phyloP scores from a whole-genome alignment of 768 basidiomycete genomes.

The Amanita subjunquillea region DNA sequence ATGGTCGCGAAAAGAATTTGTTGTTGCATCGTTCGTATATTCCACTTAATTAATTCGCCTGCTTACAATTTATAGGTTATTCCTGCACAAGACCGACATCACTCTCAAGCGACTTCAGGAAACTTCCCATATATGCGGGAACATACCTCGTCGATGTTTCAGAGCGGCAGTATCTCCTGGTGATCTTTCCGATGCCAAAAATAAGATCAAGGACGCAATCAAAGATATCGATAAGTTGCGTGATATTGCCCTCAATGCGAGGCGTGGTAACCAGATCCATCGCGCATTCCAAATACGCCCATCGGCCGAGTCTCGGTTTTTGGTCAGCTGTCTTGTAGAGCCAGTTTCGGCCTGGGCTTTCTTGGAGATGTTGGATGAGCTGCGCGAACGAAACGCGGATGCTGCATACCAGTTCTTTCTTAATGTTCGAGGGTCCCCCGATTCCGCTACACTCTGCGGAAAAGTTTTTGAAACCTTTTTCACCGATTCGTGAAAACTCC shows the following conservation, averaged over 20 bases:
- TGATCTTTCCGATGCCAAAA: background rate
- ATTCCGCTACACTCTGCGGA: background rate
- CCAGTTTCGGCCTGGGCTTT: background rate
- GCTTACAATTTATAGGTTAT: constrained; percentile 5
- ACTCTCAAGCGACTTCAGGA: too few species aligned
- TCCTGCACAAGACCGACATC: background rate
- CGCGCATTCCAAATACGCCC: background rate
- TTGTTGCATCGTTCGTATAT: background rate
- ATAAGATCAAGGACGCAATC: background rate
- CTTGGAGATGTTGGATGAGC: background rate
- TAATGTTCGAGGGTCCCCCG: too few species aligned
- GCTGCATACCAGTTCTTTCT: background rate
- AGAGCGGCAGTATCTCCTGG: background rate
- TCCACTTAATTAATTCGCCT: constrained; percentile 2
- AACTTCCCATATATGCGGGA: constrained; percentile 1
- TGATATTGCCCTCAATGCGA: background rate
- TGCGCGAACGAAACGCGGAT: background rate
- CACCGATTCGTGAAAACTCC: background rate
- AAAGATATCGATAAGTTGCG: background rate
- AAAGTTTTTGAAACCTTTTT: background rate
- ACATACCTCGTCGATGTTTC: constrained; percentile 7
- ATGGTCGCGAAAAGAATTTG: constrained; percentile 4
- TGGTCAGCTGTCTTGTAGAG: background rate
- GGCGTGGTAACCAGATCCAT: background rate
- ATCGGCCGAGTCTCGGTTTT: background rate